These are phyloP conservation scores for Aspergillus aculeatus DNA, from an alignment of 2,329 filamentous ascomycete genomes.

Conservation along the genomic window DNA sequence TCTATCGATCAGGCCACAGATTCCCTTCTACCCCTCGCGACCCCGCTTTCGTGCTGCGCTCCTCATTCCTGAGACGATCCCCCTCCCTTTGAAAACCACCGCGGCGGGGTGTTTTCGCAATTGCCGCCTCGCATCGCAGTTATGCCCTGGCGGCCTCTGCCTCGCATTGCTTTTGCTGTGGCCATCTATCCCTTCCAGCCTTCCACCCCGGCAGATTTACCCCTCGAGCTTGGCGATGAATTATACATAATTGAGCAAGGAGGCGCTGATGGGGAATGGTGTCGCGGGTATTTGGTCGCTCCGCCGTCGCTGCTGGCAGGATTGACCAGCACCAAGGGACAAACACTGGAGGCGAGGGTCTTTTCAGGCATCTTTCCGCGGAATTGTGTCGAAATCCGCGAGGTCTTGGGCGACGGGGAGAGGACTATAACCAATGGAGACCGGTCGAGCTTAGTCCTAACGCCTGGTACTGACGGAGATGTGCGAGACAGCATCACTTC, in stretches of 20 bases:
- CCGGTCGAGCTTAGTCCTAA: conserved; percentile 35
- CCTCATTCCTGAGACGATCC: conserved; percentile 24
- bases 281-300: conserved; percentile 90
- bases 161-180: conserved; percentile 96
- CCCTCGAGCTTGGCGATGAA: conserved; percentile 96
- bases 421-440: conserved; percentile 36
- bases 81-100: conserved; percentile 21
- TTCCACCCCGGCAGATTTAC: conserved; percentile 82
- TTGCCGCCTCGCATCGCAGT: conserved; percentile 26
- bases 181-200: conserved; percentile 92
- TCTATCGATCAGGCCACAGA: conserved; percentile 22
- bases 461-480: conserved; percentile 31
- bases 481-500: conserved; percentile 29
- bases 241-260: conserved; percentile 98
- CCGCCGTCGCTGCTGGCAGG: conserved; percentile 90
- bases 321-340: conserved; percentile 83
- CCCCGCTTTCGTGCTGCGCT: conserved; percentile 19
- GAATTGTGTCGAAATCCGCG: conserved; percentile 90
- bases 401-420: conserved; percentile 75
- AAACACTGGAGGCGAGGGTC: conserved; percentile 90
- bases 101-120: conserved; percentile 21
- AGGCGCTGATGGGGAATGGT: conserved; percentile 79
- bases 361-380: conserved; percentile 98
- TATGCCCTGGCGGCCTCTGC: conserved; percentile 97
- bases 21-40: conserved; percentile 21